phyloP scores from a whole-genome alignment of 164 flowering plant genomes.

The Vitis riparia region DNA sequence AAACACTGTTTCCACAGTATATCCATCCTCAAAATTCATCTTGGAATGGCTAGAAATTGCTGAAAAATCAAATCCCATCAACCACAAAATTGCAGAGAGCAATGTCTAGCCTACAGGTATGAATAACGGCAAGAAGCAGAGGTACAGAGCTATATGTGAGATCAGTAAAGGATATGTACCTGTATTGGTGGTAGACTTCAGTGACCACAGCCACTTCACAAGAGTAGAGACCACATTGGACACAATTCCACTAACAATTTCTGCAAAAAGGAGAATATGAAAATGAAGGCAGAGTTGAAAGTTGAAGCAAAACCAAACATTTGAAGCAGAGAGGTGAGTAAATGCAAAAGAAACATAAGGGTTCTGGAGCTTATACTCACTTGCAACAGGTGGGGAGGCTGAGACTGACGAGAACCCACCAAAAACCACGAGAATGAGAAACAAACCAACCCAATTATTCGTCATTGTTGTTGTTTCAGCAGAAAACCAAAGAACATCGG shows the following conservation, averaged over 20 bases:
- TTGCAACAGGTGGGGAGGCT: constrained; percentile 48
- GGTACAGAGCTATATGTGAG: constrained; percentile 2
- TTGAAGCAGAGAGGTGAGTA: background rate
- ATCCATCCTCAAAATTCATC: constrained; percentile 71
- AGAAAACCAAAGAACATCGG: constrained; percentile 1
- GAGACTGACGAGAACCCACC: constrained; percentile 44
- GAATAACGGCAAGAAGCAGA: background rate
- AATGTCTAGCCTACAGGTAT: too few relatives aligned
- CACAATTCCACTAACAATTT: constrained; percentile 47
- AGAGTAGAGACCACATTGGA: constrained; percentile 57
- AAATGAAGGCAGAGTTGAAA: background rate
- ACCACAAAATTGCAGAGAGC: constrained; percentile 5
- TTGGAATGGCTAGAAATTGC: constrained; percentile 48
- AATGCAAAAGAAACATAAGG: background rate
- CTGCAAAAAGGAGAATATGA: constrained; percentile 24
- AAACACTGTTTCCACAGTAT: constrained; percentile 63
- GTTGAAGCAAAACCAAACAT: background rate
- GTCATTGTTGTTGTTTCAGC: constrained; percentile 23
- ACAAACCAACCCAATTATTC: constrained; percentile 23
- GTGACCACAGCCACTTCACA: constrained; percentile 64
- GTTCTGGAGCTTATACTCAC: constrained; percentile 28
- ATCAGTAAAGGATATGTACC: constrained; percentile 19
- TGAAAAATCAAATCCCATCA: constrained; percentile 24
- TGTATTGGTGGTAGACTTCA: constrained; percentile 41
- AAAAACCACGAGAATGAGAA: constrained; percentile 27